Percentiles rank a stretch among this genome's conserved stretches.
Evolutionary conservation across 108 stramenopile genomes (phyloP).

Genomic region (Skeletonema menzelii): DNA sequence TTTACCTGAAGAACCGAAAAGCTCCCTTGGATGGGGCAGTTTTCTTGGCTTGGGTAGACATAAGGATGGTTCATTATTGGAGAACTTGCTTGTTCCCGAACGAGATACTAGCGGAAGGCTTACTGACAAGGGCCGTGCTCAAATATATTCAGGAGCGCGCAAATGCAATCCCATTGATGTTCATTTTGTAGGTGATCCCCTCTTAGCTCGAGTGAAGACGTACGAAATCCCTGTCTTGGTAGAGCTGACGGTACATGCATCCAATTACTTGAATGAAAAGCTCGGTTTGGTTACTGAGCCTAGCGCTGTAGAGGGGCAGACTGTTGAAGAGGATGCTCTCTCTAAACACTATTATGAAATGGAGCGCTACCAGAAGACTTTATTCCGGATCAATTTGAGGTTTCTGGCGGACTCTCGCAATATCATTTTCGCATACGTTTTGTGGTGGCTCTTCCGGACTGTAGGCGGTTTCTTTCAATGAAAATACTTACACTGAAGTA

Average conservation of each 20-base stretch:
- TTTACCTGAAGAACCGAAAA: conserved; percentile 23
- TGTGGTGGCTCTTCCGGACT: conserved; percentile 29
- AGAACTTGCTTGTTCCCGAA: conserved; percentile 18
- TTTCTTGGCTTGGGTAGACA: conserved; percentile 5
- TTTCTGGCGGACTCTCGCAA: conserved; percentile 84
- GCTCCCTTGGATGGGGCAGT: not conserved
- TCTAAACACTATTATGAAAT: conserved; percentile 36
- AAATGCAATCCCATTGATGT: conserved; percentile 71
- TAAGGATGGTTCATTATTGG: not conserved
- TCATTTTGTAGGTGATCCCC: conserved; percentile 65
- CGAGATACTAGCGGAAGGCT: conserved; percentile 54
- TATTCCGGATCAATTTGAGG: conserved; percentile 75
- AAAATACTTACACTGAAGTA: too few species aligned
- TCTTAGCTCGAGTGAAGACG: conserved; percentile 51
- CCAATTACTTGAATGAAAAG: conserved; percentile 55
- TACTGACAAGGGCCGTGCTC: conserved; percentile 58
- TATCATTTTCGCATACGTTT: conserved; percentile 35
- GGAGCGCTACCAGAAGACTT: conserved; percentile 35
- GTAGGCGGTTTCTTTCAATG: conserved; percentile 4
- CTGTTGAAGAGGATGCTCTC: conserved; percentile 7
- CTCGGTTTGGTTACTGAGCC: conserved; percentile 44
- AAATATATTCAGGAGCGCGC: conserved; percentile 50
- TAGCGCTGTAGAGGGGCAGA: not conserved
- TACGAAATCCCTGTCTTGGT: conserved; percentile 73
- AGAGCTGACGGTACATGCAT: conserved; percentile 37